Conservation (phyloP, 495 filamentous ascomycete genomes). For the Xylaria acuta region DNA sequence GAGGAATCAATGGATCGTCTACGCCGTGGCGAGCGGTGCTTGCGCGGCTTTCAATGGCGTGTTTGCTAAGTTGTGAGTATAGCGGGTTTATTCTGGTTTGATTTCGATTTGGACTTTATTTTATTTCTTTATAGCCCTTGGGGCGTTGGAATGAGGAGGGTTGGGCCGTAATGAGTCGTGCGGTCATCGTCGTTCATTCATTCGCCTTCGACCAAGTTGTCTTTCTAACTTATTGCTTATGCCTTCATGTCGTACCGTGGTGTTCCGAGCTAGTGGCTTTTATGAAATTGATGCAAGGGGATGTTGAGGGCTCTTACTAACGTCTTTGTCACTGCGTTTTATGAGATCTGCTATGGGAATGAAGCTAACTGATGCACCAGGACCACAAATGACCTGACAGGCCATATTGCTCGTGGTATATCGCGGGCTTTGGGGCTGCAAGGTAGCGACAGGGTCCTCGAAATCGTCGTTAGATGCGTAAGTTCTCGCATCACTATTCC, state of each 20-base stretch:
- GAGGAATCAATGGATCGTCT: slow-evolving; percentile 73
- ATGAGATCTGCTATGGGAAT: neutral
- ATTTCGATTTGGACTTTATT: neutral
- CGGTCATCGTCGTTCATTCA: neutral
- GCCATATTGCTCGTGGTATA: slow-evolving; percentile 68
- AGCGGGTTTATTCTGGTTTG: neutral
- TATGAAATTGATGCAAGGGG: neutral
- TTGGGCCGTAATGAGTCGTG: neutral
- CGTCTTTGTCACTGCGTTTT: neutral
- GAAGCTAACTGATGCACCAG: slow-evolving; percentile 45
- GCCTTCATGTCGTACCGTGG: too few species aligned
- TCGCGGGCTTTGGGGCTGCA: slow-evolving; percentile 65
- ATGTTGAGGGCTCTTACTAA: neutral
- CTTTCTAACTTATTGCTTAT: neutral
- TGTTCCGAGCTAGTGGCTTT: neutral
- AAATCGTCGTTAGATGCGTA: slow-evolving; percentile 73
- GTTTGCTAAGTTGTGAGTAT: slow-evolving; percentile 88
- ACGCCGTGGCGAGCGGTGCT: slow-evolving; percentile 82
- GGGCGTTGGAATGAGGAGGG: neutral
- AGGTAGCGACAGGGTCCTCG: slow-evolving; percentile 60
- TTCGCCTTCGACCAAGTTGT: neutral
- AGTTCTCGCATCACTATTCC: slow-evolving; percentile 39
- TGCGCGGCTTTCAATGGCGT: slow-evolving; percentile 95
- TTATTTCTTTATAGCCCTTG: neutral
- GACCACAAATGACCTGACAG: slow-evolving; percentile 85